phyloP scores from a whole-genome alignment of 208 protist species.

The Strigomonas oncopelti region DNA sequence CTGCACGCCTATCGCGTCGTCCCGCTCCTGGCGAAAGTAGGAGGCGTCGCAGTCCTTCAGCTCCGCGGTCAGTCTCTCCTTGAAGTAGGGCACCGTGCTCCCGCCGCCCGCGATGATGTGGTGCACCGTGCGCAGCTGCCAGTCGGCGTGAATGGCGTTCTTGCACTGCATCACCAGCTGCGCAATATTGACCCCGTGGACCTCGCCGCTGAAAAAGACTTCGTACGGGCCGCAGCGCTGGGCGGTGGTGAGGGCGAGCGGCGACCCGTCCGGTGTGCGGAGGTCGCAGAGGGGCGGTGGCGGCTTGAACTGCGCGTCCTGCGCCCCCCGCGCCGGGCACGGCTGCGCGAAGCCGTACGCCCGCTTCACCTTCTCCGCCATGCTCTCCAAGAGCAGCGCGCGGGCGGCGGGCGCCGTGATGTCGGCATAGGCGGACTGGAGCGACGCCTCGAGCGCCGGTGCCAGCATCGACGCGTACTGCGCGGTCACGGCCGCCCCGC shows the following conservation, averaged over 20 bases:
- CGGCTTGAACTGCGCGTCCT: slow-evolving; percentile 8
- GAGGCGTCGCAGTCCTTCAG: slow-evolving; percentile 56
- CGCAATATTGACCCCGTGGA: slow-evolving; percentile 22
- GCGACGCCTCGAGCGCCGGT: not conserved
- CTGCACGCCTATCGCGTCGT: slow-evolving; percentile 32
- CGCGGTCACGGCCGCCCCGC: slow-evolving; percentile 50
- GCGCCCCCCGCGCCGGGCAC: slow-evolving; percentile 13
- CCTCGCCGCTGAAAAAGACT: slow-evolving; percentile 40
- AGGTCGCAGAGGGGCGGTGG: slow-evolving; percentile 10
- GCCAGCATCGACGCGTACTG: slow-evolving; percentile 31
- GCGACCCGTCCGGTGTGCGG: slow-evolving; percentile 44
- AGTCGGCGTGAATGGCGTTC: slow-evolving; percentile 64
- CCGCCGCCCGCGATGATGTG: slow-evolving; percentile 74
- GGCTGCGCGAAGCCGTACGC: slow-evolving; percentile 22
- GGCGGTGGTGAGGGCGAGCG: slow-evolving; percentile 24
- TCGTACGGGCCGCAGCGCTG: slow-evolving; percentile 49
- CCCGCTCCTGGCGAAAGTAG: slow-evolving; percentile 75
- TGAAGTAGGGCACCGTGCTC: slow-evolving; percentile 38
- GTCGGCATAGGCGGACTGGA: not conserved
- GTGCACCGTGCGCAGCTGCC: slow-evolving; percentile 59
- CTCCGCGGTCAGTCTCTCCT: slow-evolving; percentile 53
- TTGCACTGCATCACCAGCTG: slow-evolving; percentile 49
- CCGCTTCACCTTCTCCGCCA: slow-evolving; percentile 26
- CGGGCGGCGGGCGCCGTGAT: not conserved
- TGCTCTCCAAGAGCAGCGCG: not conserved